Evolutionary conservation across 2,329 filamentous ascomycete genomes (phyloP).

Genomic region (Biscogniauxia mediterranea): DNA sequence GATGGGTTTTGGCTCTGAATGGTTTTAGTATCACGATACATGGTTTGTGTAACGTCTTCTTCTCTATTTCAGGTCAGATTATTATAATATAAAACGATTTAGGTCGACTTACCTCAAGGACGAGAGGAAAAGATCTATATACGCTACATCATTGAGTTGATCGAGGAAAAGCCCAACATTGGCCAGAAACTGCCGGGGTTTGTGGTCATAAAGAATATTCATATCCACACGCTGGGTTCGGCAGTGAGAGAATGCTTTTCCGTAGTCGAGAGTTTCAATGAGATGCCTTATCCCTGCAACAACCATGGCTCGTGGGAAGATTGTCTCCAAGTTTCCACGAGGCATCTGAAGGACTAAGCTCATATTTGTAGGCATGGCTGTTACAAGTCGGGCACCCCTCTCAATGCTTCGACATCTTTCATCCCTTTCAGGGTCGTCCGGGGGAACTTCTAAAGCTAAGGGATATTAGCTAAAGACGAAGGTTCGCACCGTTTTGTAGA

Average conservation of each 20-base stretch:
- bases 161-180: slow-evolving; percentile 76
- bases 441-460: slow-evolving; percentile 75
- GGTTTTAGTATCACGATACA: slow-evolving; percentile 84
- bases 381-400: slow-evolving; percentile 81
- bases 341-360: slow-evolving; percentile 91
- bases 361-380: slow-evolving; percentile 84
- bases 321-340: slow-evolving; percentile 90
- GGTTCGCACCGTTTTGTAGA: slow-evolving; percentile 3
- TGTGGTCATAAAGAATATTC: slow-evolving; percentile 95
- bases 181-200: slow-evolving; percentile 78
- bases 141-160: slow-evolving; percentile 77
- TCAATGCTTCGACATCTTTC: slow-evolving; percentile 92
- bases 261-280: slow-evolving; percentile 79
- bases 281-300: slow-evolving; percentile 82
- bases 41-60: slow-evolving; percentile 88
- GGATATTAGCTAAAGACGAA: slow-evolving; percentile 21
- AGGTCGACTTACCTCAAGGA: slow-evolving; percentile 63
- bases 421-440: slow-evolving; percentile 86
- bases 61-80: slow-evolving; percentile 51
- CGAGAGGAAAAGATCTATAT: slow-evolving; percentile 88
- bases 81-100: background rate
- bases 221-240: slow-evolving; percentile 93
- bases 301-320: slow-evolving; percentile 89
- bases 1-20: slow-evolving; percentile 23
- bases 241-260: slow-evolving; percentile 80